Conservation (phyloP, 2,329 filamentous ascomycete genomes). For the Aspergillus chevalieri region DNA sequence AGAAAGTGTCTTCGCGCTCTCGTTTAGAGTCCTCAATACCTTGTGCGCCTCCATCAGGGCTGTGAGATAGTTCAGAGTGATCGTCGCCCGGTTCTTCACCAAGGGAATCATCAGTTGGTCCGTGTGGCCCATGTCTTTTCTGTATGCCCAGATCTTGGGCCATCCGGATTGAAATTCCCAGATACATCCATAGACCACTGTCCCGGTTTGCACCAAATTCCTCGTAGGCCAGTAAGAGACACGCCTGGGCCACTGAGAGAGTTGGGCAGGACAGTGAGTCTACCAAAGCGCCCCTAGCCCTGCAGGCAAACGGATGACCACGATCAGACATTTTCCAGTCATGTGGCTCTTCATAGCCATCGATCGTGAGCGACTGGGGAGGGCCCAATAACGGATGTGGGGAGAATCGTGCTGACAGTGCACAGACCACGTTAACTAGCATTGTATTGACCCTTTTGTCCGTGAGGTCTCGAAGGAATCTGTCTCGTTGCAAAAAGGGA, state of each 20-base stretch:
- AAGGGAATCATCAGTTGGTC: conserved; percentile 52
- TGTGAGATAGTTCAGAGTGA: conserved; percentile 30
- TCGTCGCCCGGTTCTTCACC: conserved; percentile 39
- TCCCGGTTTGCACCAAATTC: conserved; percentile 84
- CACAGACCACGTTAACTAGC: conserved; percentile 78
- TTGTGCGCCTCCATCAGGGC: conserved; percentile 29
- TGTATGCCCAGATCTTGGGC: conserved; percentile 74
- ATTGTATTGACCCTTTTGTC: conserved; percentile 80
- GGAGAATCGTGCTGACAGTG: conserved; percentile 74
- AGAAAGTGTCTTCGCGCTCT: conserved; percentile 80
- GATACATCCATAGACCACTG: conserved; percentile 88
- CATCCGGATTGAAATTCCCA: conserved; percentile 80
- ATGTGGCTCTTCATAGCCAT: conserved; percentile 24
- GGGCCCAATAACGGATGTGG: conserved; percentile 48
- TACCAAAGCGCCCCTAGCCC: conserved; percentile 74
- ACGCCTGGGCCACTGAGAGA: conserved; percentile 77
- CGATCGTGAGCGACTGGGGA: conserved; percentile 48
- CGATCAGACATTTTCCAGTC: conserved; percentile 55
- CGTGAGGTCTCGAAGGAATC: conserved; percentile 67
- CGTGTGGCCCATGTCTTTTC: conserved; percentile 57
- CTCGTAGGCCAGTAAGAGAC: conserved; percentile 77
- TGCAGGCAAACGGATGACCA: conserved; percentile 70
- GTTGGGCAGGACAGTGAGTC: conserved; percentile 79
- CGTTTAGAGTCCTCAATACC: conserved; percentile 60
- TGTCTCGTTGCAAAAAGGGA: conserved; percentile 68